Base-by-base conservation (phyloP, 441 rosid species). In the Raphanus hybrid region DNA sequence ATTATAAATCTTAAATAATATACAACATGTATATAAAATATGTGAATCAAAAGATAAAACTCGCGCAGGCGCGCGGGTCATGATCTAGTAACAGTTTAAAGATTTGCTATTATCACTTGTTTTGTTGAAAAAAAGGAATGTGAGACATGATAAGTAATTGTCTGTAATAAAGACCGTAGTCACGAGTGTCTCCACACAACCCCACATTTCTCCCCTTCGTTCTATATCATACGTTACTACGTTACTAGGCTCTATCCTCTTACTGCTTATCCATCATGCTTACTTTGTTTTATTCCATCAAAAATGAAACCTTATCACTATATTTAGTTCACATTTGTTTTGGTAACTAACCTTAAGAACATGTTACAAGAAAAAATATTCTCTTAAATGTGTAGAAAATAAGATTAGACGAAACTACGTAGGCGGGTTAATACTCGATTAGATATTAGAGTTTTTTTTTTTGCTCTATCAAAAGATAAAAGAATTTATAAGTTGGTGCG, bases 161-260 rank as follows among this genome's bases (percentile, higher is more conserved):
- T 79, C 78, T 79, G 78, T 48, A 69, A 69, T 57, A 10, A 74
- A 74, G 82, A 79, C 72, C 75, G 71, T 73, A 69, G 67, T 74
- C 72, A 74, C 71, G 75, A 34, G 62, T 75, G 82, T 65, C 76
- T 79, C 82, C 82, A 41, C 43, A 41, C 54, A 77, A 73, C 81
- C 77, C 70, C 66, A 67, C 66, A 68, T 29, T 55, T 37, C 35
- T 72, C 37, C 32, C 41, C 8, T 68, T 68, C 69, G 70, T 35
- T 72, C 57, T 73, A 26, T 62, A 15, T 74, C 70, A 43, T 32
- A 9, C 82, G 71, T 55, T 29, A 29, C 26, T 23, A 23, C 26
- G 26, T 23, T 55, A 10, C 14, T 68, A 29, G 63, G 58, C 26
- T 54, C 59, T 26, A 73, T 23, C 27, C 67, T 54, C 54, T 45